A percentile compares a stretch with the other conserved stretches of the same genome.
Conservation (phyloP, 2,329 filamentous ascomycete genomes). For the Paecilomyces fulvus region DNA sequence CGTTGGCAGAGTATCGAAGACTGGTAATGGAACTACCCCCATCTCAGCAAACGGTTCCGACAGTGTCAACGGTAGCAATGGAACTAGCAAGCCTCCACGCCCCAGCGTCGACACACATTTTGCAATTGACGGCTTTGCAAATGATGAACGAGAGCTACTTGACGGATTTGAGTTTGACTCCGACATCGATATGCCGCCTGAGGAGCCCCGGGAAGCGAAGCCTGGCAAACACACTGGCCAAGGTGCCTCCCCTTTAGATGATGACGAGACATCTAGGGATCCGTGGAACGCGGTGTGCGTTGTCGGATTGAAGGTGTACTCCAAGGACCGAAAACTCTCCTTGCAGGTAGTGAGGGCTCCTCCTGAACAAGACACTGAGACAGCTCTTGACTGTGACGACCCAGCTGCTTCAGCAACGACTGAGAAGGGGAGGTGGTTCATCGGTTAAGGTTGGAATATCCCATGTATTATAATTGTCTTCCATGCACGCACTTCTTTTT, state of each 20-base stretch:
- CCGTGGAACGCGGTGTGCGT: conserved; percentile 57
- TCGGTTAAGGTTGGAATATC: not conserved
- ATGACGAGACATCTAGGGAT: conserved; percentile 17
- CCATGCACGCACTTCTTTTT: too few species aligned
- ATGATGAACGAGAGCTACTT: conserved; percentile 26
- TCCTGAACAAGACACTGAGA: conserved; percentile 28
- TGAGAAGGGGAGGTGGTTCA: conserved; percentile 12
- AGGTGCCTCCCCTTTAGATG: conserved; percentile 1
- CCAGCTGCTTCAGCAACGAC: conserved; percentile 25
- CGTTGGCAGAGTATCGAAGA: not conserved
- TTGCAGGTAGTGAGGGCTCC: conserved; percentile 45
- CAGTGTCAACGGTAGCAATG: not conserved
- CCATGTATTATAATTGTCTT: too few species aligned
- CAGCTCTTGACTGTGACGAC: conserved; percentile 37
- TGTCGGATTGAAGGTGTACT: conserved; percentile 51
- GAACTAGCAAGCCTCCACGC: conserved; percentile 7
- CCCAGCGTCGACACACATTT: conserved; percentile 19
- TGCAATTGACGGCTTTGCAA: conserved; percentile 12
- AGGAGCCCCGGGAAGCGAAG: conserved; percentile 14
- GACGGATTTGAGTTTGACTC: conserved; percentile 36
- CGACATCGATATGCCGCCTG: conserved; percentile 32
- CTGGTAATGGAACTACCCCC: not conserved
- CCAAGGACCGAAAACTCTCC: conserved; percentile 41
- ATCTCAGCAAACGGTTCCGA: not conserved
- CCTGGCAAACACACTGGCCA: not conserved